Percentiles rank a stretch among this genome's conserved stretches.
Evolutionary conservation across 2,329 filamentous ascomycete genomes (phyloP).

Genomic region (Fusarium incarnatum): DNA sequence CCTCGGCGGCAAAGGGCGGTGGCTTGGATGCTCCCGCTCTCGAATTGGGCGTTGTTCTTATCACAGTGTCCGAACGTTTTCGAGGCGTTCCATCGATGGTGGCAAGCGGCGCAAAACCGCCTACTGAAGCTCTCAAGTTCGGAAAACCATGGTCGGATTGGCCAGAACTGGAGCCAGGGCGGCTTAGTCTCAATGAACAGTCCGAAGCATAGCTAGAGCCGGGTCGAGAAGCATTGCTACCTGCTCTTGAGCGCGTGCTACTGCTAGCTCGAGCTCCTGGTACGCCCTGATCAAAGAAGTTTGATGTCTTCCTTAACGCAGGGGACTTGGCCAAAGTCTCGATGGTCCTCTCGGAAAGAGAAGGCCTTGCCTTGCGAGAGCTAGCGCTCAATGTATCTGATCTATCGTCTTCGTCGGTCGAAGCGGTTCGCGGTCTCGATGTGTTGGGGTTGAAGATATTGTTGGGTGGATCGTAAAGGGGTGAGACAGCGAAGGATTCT

Average conservation of each 20-base stretch:
- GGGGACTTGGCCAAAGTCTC: conserved; percentile 85
- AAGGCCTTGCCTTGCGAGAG: conserved; percentile 58
- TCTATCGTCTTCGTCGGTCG: conserved; percentile 37
- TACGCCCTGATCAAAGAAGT: conserved; percentile 73
- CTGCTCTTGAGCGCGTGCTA: conserved; percentile 61
- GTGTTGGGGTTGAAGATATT: conserved; percentile 39
- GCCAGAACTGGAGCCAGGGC: conserved; percentile 67
- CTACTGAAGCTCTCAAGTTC: conserved; percentile 59
- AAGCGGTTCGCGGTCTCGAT: conserved; percentile 28
- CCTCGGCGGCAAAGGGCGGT: conserved; percentile 37
- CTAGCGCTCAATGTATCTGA: conserved; percentile 40
- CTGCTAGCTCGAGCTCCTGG: conserved; percentile 60
- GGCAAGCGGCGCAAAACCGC: conserved; percentile 57
- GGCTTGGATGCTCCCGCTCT: conserved; percentile 45
- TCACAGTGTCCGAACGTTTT: conserved; percentile 40
- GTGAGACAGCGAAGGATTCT: conserved; percentile 44
- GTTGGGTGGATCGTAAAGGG: conserved; percentile 36
- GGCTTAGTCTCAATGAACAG: conserved; percentile 66
- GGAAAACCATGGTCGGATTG: conserved; percentile 53
- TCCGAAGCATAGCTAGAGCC: conserved; percentile 72
- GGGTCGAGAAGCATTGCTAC: conserved; percentile 60
- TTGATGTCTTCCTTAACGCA: conserved; percentile 73
- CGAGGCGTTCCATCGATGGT: conserved; percentile 60
- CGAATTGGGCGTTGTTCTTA: conserved; percentile 42
- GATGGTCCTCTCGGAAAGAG: conserved; percentile 85